Evolutionary conservation across 805 yeast genomes (phyloP), one percentile per base, ranked within the genome.

Genomic region (Suhomyces sp.): DNA sequence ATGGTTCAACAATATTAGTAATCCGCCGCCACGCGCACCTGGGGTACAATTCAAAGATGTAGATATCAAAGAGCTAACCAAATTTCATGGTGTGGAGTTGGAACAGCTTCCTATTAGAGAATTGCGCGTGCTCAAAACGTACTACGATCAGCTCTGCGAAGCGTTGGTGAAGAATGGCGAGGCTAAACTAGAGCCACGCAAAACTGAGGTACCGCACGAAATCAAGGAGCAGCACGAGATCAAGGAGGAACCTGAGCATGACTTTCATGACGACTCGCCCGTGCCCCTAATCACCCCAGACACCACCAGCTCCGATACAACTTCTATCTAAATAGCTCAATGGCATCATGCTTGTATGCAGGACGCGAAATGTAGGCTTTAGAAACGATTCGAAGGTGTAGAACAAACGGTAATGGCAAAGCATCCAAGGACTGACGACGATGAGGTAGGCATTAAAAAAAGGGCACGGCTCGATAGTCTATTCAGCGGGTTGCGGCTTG

Each of bases 91-190:
- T 52, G 57, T 58, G 1, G 77, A 72, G 24, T 71, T 74, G 52
- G 78, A 73, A 17, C 56, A 60, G 21, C 58, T 74, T 51, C 64
- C 73, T 1, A 60, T 74, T 40, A 66, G 58, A 48, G 78, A 74
- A 49, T 62, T 74, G 52, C 60, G 67, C 41, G 53, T 49, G 9
- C 55, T 74, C 58, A 74, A 74, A 53, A 44, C 35, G 13, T 70
- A 58, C 54, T 74, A 74, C 44, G 78, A 74, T 56, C 74, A 69
- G 53, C 60, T 74, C 48, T 74, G 79, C 54, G 48, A 51, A 12
- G 46, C 31, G 37, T 48, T 24, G 37, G 3, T 37, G 13, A 24
- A 27, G 10, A 44, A 12, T 17, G 13, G 29, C n/a, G 43, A 27
- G 33, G 48, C n/a, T 3, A 17, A n/a, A 24, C n/a, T 22, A 8